phyloP scores from a whole-genome alignment of 805 yeast species.

The Komagataella populi region DNA sequence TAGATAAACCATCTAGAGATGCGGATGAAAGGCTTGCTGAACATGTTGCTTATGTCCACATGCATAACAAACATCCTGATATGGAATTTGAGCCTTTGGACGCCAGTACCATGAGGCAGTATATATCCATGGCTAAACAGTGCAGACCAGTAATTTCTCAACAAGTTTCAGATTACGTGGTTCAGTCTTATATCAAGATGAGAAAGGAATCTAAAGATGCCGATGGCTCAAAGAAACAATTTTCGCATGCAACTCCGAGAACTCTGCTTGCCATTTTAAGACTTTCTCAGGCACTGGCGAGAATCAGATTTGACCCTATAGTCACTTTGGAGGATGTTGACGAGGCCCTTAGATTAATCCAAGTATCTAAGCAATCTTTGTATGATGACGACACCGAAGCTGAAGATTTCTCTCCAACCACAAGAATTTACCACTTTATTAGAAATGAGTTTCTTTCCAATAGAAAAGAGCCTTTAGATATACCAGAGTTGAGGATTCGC shows the following conservation, averaged over 20 bases:
- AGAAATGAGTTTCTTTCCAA: conserved; percentile 6
- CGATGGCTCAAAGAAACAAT: conserved; percentile 63
- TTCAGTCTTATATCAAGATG: conserved; percentile 76
- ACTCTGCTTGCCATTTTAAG: conserved; percentile 84
- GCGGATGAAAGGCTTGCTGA: conserved; percentile 76
- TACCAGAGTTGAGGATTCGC: background rate
- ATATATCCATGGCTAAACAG: conserved; percentile 72
- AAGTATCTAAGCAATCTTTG: conserved; percentile 79
- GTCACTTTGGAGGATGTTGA: conserved; percentile 81
- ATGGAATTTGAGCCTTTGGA: conserved; percentile 65
- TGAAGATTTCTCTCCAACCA: conserved; percentile 53
- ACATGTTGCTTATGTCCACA: conserved; percentile 93
- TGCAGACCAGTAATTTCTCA: conserved; percentile 76
- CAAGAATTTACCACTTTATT: conserved; percentile 62
- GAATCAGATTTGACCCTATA: conserved; percentile 63
- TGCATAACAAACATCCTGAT: conserved; percentile 80
- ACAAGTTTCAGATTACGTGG: conserved; percentile 78
- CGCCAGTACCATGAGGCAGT: conserved; percentile 72
- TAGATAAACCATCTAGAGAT: conserved; percentile 75
- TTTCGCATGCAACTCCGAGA: conserved; percentile 91
- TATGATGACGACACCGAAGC: conserved; percentile 27
- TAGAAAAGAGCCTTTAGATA: background rate
- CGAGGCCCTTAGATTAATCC: conserved; percentile 80
- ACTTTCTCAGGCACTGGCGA: conserved; percentile 88
- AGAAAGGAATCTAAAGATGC: conserved; percentile 81